Evolutionary conservation across 805 yeast genomes (phyloP).

Genomic region (Alloascoidea africana): DNA sequence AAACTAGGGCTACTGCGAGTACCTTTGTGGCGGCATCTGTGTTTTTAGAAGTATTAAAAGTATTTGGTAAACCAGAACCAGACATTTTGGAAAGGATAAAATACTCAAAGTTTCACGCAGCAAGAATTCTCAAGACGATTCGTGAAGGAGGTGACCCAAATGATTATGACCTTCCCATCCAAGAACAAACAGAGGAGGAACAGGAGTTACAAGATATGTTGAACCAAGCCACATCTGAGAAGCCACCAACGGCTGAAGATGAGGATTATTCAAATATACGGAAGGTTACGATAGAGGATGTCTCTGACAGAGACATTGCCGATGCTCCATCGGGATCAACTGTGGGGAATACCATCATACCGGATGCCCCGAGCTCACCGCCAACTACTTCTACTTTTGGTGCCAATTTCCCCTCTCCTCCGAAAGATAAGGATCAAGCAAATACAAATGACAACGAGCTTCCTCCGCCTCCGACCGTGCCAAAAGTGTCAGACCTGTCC

Average conservation of each 20-base stretch:
- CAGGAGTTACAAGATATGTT: conserved; percentile 6
- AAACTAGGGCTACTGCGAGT: conserved; percentile 25
- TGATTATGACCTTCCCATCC: conserved; percentile 21
- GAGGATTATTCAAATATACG: background rate
- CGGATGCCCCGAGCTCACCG: background rate
- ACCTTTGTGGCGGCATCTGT: conserved; percentile 38
- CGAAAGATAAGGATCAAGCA: too few relatives aligned
- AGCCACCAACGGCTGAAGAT: background rate
- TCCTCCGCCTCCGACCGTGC: background rate
- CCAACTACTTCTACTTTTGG: too few relatives aligned
- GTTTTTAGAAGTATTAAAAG: conserved; percentile 32
- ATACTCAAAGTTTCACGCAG: conserved; percentile 49
- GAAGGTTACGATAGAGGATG: background rate
- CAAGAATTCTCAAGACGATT: conserved; percentile 34
- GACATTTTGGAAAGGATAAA: conserved; percentile 26
- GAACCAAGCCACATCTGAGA: background rate
- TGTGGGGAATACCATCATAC: background rate
- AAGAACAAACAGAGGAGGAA: conserved; percentile 8
- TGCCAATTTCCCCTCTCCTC: too few relatives aligned
- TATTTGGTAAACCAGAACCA: conserved; percentile 18
- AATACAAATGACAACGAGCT: background rate
- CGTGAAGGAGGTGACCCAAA: conserved; percentile 43
- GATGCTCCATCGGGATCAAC: background rate
- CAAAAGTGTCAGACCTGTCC: background rate
- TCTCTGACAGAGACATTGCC: background rate